These are phyloP conservation scores for Populus nigra DNA, from an alignment of 345 rosid species.

Conservation along the genomic window DNA sequence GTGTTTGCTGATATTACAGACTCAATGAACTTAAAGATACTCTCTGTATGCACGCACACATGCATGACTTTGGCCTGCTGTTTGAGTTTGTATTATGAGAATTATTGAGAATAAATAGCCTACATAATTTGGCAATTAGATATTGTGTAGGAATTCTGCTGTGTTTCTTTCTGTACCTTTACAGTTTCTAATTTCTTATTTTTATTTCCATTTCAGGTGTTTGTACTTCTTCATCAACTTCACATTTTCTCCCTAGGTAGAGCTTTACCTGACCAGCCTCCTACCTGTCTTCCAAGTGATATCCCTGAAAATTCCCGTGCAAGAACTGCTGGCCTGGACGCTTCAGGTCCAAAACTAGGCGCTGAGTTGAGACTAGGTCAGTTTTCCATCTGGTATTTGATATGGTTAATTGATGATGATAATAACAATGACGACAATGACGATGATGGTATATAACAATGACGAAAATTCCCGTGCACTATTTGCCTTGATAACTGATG, in stretches of 20 bases:
- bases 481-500: neutral
- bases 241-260: conserved; percentile 73
- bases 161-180: conserved; percentile 5
- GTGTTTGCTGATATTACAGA: neutral
- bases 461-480: too few species aligned
- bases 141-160: neutral
- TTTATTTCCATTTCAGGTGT: conserved; percentile 50
- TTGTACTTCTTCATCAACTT: conserved; percentile 89
- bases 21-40: neutral
- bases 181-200: conserved; percentile 14
- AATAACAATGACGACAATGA: neutral
- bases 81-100: neutral
- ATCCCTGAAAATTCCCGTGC: conserved; percentile 61
- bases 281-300: conserved; percentile 45
- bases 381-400: conserved; percentile 22
- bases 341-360: conserved; percentile 76
- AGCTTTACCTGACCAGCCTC: conserved; percentile 77
- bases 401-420: neutral
- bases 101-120: neutral
- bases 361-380: conserved; percentile 70
- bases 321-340: conserved; percentile 59
- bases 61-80: neutral
- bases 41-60: neutral
- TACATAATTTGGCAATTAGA: neutral
- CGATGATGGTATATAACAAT: neutral